Conservation (phyloP, 352 stramenopile species). For the Phytophthora chlamydospora region DNA sequence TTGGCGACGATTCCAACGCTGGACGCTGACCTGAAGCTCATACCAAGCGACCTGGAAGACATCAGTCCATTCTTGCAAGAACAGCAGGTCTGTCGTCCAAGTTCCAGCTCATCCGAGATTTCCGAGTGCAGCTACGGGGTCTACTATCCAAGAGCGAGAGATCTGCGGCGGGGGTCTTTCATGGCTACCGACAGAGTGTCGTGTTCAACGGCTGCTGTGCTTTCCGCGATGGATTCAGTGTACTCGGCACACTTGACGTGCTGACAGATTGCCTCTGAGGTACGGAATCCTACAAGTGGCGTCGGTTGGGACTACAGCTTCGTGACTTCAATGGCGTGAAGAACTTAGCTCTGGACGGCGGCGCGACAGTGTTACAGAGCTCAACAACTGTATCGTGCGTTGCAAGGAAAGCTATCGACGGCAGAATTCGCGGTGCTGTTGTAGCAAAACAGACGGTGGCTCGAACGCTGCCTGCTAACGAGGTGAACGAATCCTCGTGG, state of each 20-base stretch:
- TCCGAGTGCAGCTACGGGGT: constrained; percentile 63
- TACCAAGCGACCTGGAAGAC: constrained; percentile 28
- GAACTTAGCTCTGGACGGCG: constrained; percentile 63
- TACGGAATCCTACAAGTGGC: constrained; percentile 59
- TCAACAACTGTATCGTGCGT: constrained; percentile 58
- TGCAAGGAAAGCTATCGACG: constrained; percentile 73
- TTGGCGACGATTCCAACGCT: constrained; percentile 39
- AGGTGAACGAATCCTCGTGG: constrained; percentile 53
- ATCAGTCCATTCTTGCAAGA: constrained; percentile 21
- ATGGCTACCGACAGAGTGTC: constrained; percentile 43
- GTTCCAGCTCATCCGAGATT: constrained; percentile 56
- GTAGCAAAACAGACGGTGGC: constrained; percentile 58
- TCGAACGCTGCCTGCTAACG: constrained; percentile 40
- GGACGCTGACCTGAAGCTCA: constrained; percentile 49
- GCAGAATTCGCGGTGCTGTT: constrained; percentile 42
- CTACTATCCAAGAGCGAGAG: constrained; percentile 67
- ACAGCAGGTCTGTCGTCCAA: constrained; percentile 57
- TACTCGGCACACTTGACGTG: constrained; percentile 37
- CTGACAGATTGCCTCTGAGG: constrained; percentile 53
- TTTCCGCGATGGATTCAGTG: constrained; percentile 45
- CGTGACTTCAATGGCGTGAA: constrained; percentile 39
- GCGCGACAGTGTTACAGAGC: constrained; percentile 68
- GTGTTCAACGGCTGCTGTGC: constrained; percentile 59
- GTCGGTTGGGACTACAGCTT: constrained; percentile 81
- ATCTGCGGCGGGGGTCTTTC: constrained; percentile 60